Evolutionary conservation across 768 basidiomycete genomes (phyloP).

Genomic region (Paxillus ammoniavirescens): DNA sequence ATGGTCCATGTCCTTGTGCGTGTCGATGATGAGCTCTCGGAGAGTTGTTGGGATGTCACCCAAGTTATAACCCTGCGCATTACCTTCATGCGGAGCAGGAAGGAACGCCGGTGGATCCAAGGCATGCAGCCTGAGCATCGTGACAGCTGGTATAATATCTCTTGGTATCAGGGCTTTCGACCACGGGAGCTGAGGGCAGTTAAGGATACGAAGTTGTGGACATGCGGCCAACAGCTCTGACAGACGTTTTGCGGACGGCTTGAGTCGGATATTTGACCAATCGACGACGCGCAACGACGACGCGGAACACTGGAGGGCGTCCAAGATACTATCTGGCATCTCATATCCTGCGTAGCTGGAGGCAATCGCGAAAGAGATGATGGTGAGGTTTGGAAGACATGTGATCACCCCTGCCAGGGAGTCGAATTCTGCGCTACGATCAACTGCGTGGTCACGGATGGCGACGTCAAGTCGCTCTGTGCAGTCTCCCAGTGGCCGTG

Average conservation of each 20-base stretch:
- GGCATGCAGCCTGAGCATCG: slow-evolving; percentile 10
- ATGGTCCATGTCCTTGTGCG: neutral
- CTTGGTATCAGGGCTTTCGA: neutral
- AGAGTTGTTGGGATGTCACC: slow-evolving; percentile 5
- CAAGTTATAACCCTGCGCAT: neutral
- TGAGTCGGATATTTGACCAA: slow-evolving; percentile 3
- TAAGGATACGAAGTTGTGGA: slow-evolving; percentile 17
- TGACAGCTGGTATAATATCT: slow-evolving; percentile 11
- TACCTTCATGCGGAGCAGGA: too few species aligned
- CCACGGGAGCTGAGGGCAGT: slow-evolving; percentile 9
- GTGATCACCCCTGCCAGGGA: slow-evolving; percentile 11
- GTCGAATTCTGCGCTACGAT: slow-evolving; percentile 1
- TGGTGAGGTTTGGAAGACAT: slow-evolving; percentile 16
- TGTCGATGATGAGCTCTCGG: slow-evolving; percentile 17
- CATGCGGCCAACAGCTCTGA: slow-evolving; percentile 8
- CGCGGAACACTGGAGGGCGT: slow-evolving; percentile 15
- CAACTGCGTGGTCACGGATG: slow-evolving; percentile 13
- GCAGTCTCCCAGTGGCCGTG: slow-evolving; percentile 18
- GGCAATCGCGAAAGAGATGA: slow-evolving; percentile 17
- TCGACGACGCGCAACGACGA: slow-evolving; percentile 21
- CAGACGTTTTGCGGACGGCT: neutral
- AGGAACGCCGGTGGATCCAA: neutral
- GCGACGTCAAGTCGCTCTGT: slow-evolving; percentile 26
- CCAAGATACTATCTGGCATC: slow-evolving; percentile 8
- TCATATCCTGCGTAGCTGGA: neutral